Evolutionary conservation across 2,329 filamentous ascomycete species (phyloP).

Genomic region (Colletotrichum sublineola): DNA sequence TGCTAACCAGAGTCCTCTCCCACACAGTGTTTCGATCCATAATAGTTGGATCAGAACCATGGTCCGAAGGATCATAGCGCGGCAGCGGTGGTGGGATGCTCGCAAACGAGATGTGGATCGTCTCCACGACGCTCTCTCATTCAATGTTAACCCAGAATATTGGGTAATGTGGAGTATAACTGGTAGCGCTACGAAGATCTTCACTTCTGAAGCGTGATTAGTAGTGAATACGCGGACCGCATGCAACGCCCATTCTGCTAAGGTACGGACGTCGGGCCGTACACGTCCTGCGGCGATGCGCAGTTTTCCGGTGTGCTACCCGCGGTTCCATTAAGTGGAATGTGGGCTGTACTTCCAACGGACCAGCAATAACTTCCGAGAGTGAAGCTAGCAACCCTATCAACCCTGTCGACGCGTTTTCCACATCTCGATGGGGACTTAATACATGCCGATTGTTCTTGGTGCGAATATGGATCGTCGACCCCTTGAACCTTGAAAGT

Average conservation of each 20-base stretch:
- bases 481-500: background rate
- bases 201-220: background rate
- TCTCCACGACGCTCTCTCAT: no score
- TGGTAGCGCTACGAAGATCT: background rate
- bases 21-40: background rate
- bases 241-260: background rate
- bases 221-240: background rate
- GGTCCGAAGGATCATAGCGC: background rate
- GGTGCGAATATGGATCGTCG: conserved; percentile 27
- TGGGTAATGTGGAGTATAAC: background rate
- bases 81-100: background rate
- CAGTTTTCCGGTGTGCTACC: no score
- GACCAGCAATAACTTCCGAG: conserved; percentile 12
- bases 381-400: background rate
- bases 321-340: background rate
- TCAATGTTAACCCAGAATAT: background rate
- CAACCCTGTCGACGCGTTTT: conserved; percentile 27
- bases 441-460: conserved; percentile 7
- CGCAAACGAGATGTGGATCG: background rate
- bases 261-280: background rate
- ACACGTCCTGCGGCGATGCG: background rate
- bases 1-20: background rate
- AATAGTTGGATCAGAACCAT: background rate
- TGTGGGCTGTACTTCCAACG: background rate
- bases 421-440: conserved; percentile 13